Evolutionary conservation across 805 yeast species (phyloP).

Genomic region (Pichia kluyveri): DNA sequence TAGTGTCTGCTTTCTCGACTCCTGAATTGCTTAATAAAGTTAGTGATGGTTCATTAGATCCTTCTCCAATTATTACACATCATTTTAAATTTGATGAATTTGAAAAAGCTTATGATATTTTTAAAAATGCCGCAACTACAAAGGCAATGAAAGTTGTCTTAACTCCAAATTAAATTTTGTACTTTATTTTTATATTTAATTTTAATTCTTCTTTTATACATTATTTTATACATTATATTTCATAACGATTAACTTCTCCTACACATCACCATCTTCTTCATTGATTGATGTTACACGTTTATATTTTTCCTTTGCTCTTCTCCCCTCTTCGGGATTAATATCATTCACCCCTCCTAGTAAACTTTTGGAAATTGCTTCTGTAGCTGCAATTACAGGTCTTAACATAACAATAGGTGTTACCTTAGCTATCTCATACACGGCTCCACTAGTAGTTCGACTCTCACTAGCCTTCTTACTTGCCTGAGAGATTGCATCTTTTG

Average conservation of each 20-base stretch:
- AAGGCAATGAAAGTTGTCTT: constrained; percentile 45
- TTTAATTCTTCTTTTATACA: background rate
- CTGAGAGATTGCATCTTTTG: constrained; percentile 51
- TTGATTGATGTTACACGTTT: constrained; percentile 18
- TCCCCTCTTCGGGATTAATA: constrained; percentile 55
- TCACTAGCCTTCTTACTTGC: constrained; percentile 56
- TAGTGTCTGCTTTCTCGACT: constrained; percentile 40
- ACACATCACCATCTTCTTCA: background rate
- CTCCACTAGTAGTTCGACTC: constrained; percentile 58
- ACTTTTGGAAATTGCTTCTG: constrained; percentile 80
- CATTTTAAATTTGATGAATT: constrained; percentile 47
- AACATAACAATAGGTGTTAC: constrained; percentile 76
- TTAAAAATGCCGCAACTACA: constrained; percentile 40
- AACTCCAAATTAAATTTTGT: constrained; percentile 8
- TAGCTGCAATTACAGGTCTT: constrained; percentile 85
- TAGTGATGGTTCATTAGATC: constrained; percentile 32
- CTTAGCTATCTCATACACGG: constrained; percentile 56
- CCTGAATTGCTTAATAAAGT: constrained; percentile 29
- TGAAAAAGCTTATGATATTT: constrained; percentile 53
- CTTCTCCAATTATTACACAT: constrained; percentile 48
- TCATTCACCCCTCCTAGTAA: constrained; percentile 78
- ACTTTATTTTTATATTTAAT: background rate
- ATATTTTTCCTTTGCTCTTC: constrained; percentile 60
- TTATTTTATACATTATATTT: background rate
- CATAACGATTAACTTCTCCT: too few species aligned